Base-by-base conservation (phyloP, 768 basidiomycete species). In the Termitomyces bulborhizus region DNA sequence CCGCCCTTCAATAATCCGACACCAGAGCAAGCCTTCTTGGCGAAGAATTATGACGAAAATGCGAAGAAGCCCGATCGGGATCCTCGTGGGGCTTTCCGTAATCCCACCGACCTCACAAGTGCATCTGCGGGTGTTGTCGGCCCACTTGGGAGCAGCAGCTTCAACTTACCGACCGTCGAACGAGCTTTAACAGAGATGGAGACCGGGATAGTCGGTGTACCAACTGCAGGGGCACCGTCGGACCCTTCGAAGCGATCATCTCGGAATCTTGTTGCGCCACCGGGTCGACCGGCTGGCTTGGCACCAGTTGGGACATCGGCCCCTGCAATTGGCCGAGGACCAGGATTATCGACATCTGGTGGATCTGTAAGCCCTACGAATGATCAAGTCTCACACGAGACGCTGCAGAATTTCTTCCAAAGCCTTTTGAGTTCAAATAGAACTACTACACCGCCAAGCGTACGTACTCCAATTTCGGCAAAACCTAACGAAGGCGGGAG, bases 121-220 rank as follows among this genome's bases (percentile, higher is more conserved):
- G 71, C 78, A 4, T 68, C 79, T 3, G 81, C 86, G 1, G 93
- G 95, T 27, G 84, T 97, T 46, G 96, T 99, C 11, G 96, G 96
- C 1, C 96, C 96, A 0, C 81, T 99, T 71, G 90, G 89, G 52
- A 89, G 86, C 66, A 88, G 86, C 61, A 90, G 86, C 56, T 87
- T 95, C 72, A 88, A 72, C 64, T 73, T 98, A 48, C 94, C 95
- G 1, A 86, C 77, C 54, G 96, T 98, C 37, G 93, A 94, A 68
- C 84, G 84, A 50, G 93, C 90, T 1, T 78, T 97, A 54, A 80
- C 79, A 21, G 92, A 94, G 54, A 93, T 97, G 93, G 93, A 96
- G 63, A 78, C 79, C 48, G 80, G 80, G 4, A 65, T 76, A 45
- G 68, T 70, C 21, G 64, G 69, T 41, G 65, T 63, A 18, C 66